Conservation (phyloP, 441 rosid genomes). For the Croton laevigatus region DNA sequence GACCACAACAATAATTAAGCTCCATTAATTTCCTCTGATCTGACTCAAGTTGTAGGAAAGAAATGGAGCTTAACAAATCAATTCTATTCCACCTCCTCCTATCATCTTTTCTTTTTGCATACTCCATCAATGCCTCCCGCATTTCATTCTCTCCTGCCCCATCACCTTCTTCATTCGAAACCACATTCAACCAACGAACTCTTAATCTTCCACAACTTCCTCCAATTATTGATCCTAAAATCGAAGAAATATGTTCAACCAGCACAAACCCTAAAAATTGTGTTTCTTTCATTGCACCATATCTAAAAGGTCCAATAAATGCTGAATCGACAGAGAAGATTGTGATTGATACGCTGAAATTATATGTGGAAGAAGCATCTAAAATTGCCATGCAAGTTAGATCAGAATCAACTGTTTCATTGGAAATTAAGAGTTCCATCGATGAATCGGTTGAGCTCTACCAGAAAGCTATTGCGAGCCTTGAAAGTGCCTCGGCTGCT, state of each 20-base stretch:
- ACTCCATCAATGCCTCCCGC: background rate
- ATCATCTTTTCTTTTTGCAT: background rate
- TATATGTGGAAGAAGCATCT: background rate
- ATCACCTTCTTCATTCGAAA: background rate
- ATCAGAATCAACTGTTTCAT: background rate
- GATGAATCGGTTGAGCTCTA: background rate
- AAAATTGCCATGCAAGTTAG: background rate
- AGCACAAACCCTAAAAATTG: background rate
- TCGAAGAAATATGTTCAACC: background rate
- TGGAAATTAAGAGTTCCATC: background rate
- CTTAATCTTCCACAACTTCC: background rate
- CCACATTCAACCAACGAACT: background rate
- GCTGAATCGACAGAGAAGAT: background rate
- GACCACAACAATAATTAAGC: background rate
- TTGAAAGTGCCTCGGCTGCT: background rate
- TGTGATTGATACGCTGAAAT: background rate
- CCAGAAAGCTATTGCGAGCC: background rate
- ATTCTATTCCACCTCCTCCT: background rate
- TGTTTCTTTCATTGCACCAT: background rate
- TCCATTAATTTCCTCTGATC: conserved; percentile 1
- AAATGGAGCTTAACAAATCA: conserved; percentile 2
- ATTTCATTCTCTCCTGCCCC: background rate
- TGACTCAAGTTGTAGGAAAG: background rate
- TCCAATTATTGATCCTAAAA: background rate
- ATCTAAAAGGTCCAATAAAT: background rate